Conservation (phyloP, 345 rosid genomes). For the Camelina hispida region DNA sequence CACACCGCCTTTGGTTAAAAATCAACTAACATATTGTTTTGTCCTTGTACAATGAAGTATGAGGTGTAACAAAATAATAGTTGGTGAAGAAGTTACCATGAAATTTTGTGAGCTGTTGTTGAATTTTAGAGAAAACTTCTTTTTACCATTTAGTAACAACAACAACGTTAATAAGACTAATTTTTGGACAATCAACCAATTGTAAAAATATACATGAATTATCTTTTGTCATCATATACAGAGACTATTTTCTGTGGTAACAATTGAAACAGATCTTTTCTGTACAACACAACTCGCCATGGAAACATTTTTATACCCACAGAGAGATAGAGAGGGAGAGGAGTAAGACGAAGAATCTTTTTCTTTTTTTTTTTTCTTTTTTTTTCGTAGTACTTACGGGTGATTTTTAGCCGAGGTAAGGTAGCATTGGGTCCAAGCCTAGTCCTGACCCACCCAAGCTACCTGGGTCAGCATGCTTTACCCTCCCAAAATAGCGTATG, state of each 20-base stretch:
- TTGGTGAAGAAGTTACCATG: too few species aligned
- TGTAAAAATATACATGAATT: constrained; percentile 32
- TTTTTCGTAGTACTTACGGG: constrained; percentile 4
- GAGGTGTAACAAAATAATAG: too few species aligned
- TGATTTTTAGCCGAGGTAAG: constrained; percentile 61
- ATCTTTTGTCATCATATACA: constrained; percentile 34
- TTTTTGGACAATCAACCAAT: constrained; percentile 5
- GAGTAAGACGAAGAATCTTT: background rate
- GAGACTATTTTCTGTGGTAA: constrained; percentile 33
- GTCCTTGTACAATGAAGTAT: too few species aligned
- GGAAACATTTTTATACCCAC: constrained; percentile 27
- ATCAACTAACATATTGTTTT: too few species aligned
- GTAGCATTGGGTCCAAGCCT: constrained; percentile 88
- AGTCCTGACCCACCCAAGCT: constrained; percentile 83
- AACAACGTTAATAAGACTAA: background rate
- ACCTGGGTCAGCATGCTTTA: constrained; percentile 87
- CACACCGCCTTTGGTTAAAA: background rate
- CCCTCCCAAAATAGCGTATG: constrained; percentile 85
- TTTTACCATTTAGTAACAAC: background rate
- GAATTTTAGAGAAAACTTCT: too few species aligned
- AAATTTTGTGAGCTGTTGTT: too few species aligned
- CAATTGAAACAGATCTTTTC: constrained; percentile 28
- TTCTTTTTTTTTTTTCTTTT: background rate
- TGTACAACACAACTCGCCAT: constrained; percentile 42
- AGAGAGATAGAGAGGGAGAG: background rate